These are phyloP conservation scores for Aspergillus hortae DNA, from an alignment of 2,329 filamentous ascomycete genomes.

Conservation along the genomic window DNA sequence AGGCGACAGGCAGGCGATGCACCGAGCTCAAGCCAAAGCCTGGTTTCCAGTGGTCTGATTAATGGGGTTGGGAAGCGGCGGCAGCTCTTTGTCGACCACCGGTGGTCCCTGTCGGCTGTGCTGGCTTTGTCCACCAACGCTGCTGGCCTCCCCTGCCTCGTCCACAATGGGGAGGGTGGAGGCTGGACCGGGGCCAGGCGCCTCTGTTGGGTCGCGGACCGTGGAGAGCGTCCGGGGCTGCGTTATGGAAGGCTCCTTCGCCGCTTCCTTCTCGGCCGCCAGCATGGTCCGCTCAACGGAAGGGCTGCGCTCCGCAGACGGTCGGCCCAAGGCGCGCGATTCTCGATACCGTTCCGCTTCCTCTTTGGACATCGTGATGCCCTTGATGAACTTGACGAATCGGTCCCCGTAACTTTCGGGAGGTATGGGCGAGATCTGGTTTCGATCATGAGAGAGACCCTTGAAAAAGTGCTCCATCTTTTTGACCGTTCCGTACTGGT, in stretches of 20 bases:
- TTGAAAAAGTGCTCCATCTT: constrained; percentile 97
- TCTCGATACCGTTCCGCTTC: constrained; percentile 60
- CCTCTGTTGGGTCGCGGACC: constrained; percentile 56
- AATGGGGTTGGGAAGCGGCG: constrained; percentile 20
- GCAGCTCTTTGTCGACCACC: constrained; percentile 28
- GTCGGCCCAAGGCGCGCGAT: constrained; percentile 23
- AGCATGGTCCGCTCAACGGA: constrained; percentile 55
- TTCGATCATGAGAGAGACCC: constrained; percentile 76
- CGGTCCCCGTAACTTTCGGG: constrained; percentile 89
- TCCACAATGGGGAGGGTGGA: constrained; percentile 78
- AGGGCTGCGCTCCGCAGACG: constrained; percentile 29
- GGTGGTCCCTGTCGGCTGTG: constrained; percentile 40
- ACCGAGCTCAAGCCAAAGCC: constrained; percentile 12
- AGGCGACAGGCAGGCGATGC: neutral
- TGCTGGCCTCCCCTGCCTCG: constrained; percentile 76
- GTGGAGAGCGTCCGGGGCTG: constrained; percentile 61
- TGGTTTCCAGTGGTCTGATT: constrained; percentile 20
- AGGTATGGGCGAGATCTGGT: constrained; percentile 87
- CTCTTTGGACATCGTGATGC: constrained; percentile 85
- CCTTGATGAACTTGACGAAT: constrained; percentile 87
- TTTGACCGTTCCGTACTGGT: constrained; percentile 87
- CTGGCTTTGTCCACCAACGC: constrained; percentile 59
- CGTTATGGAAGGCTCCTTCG: constrained; percentile 59
- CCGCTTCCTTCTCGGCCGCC: constrained; percentile 59
- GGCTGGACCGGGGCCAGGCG: constrained; percentile 49